Evolutionary conservation across 495 filamentous ascomycete genomes (phyloP), one percentile per base, ranked within the genome.

Genomic region (Penicillium chermesinum): DNA sequence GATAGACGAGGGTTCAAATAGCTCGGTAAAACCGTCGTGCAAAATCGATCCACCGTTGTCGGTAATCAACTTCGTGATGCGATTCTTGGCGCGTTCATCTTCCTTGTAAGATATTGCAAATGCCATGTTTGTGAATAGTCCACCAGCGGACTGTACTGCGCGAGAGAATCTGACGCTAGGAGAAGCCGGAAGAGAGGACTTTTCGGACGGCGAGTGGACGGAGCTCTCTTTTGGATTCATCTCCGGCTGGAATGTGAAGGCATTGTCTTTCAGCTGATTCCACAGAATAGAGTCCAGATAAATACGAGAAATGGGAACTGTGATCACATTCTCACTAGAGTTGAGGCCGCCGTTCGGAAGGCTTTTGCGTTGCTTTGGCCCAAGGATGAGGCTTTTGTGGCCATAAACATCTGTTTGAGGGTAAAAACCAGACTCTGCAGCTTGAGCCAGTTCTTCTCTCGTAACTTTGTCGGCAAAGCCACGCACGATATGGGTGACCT

Each of bases 51-150:
- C 93, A 20, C 90, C 93, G 52, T 89, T 79, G 8, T 67, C 58
- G 1, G 67, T 53, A 7, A 84, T 82, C 42, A 76, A 65, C 16
- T 62, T 63, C 0, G 63, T 71, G 18, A 78, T 65, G 15, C 74
- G 73, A 17, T 77, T 74, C 41, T 76, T 78, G 27, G 58, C 66
- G 32, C 76, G 76, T 16, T 78, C 73, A n/a, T 75, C 61, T 15
- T 75, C 75, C 43, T 79, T 76, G 49, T 84, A 86, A 10, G 86
- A 87, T 10, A 91, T 79, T 0, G 87, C 86, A 65, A 95, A 91
- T 0, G 81, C 84, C 87, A 91, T 91, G 20, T 82, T 79, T 17
- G 76, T 64, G 57, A 95, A 91, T 1, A 91, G 51, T 0, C 69
- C 73, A 30, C 52, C 53, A 0, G 55, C 46, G 35, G 55, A 56